These are phyloP conservation scores for Larix sibirica DNA, from an alignment of 83 land plant genomes.

Conservation along the genomic window DNA sequence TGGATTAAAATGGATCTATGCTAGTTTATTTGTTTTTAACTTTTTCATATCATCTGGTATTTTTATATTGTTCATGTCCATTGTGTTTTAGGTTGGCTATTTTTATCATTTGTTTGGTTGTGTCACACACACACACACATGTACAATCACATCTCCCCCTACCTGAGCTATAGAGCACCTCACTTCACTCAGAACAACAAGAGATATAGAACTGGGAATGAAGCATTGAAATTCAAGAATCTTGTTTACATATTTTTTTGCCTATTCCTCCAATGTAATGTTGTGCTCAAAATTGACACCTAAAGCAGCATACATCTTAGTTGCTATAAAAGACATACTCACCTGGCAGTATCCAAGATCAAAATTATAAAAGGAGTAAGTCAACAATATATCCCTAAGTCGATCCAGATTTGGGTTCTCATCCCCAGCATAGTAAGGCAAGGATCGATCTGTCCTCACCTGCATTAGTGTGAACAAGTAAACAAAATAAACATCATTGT, in stretches of 20 bases:
- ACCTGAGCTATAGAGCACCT: too few species aligned
- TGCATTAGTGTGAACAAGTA: constrained; percentile 24
- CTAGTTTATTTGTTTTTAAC: too few species aligned
- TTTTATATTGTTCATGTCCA: too few species aligned
- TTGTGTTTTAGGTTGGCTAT: too few species aligned
- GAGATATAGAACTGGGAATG: too few species aligned
- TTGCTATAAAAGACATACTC: background rate
- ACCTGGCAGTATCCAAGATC: constrained; percentile 99
- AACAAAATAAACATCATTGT: background rate
- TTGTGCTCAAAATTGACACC: background rate
- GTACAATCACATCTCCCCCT: too few species aligned
- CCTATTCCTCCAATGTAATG: background rate
- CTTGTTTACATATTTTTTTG: background rate
- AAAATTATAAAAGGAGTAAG: constrained; percentile 98
- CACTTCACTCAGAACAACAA: too few species aligned
- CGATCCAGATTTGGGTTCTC: constrained; percentile 81
- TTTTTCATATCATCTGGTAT: too few species aligned
- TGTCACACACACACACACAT: too few species aligned
- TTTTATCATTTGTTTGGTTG: too few species aligned
- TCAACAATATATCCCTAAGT: constrained; percentile 81
- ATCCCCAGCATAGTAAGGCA: constrained; percentile 89
- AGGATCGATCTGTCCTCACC: constrained; percentile 93
- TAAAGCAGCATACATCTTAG: background rate
- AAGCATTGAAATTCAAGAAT: too few species aligned
- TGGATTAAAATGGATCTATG: too few species aligned